A percentile compares a stretch with the other conserved stretches of the same genome.
phyloP scores from a whole-genome alignment of 169 alveolate species.

The Plasmodium yoelii region DNA sequence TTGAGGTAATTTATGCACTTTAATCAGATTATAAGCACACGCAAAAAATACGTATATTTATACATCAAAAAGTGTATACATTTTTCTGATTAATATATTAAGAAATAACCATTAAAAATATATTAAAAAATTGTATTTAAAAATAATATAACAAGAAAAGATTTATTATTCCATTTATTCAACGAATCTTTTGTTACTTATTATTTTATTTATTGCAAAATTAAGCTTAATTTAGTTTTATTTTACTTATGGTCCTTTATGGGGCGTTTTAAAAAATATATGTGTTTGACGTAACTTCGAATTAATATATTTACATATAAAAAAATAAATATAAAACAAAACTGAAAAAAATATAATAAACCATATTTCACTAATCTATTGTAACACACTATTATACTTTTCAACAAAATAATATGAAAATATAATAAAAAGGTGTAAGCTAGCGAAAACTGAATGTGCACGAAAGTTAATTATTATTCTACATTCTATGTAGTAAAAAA shows the following conservation, averaged over 20 bases:
- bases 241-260: background rate
- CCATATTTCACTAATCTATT: background rate
- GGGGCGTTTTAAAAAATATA: background rate
- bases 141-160: no score
- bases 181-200: no score
- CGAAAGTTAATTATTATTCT: background rate
- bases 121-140: no score
- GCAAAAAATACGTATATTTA: no score
- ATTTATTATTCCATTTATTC: no score
- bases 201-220: background rate
- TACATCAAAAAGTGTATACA: no score
- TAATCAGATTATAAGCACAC: no score
- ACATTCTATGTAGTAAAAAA: background rate
- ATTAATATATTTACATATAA: background rate
- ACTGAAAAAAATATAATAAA: no score
- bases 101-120: no score
- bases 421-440: background rate
- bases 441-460: background rate
- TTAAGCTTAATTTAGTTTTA: background rate
- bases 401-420: background rate
- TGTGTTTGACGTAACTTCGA: background rate
- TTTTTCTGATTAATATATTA: no score
- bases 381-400: background rate
- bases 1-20: no score
- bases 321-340: background rate